Base-by-base conservation (phyloP, 208 protist species). In the Leishmania arabica region DNA sequence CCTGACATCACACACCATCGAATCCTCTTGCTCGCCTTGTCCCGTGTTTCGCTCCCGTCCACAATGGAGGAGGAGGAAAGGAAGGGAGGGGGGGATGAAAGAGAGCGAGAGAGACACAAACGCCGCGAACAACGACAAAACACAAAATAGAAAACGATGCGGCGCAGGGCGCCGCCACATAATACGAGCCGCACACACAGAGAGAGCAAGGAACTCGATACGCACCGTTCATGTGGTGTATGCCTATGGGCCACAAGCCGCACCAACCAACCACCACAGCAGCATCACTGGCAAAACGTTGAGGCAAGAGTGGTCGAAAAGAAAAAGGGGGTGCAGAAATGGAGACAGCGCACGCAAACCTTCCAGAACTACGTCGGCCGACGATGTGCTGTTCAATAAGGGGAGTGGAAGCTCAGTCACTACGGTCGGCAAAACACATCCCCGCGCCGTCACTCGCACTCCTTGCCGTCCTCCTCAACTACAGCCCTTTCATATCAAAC, bases 401-500 rank as follows among this genome's bases (percentile, higher is more conserved):
- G 27, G 27, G 64, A 45, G 64, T 45, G 9, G 6, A 19, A 66
- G n/a, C 65, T 45, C 15, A 27, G 15, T 5, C 13, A 6, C 19
- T 13, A 70, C 65, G 19, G 17, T 21, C 31, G 3, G 65, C 65
- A 45, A 27, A 40, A 40, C 1, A 34, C 21, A 47, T 3, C 17
- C 65, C 7, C 37, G 21, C 65, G 31, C 34, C 37, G 65, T 47
- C 19, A 21, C 31, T 42, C 21, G 19, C 15, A 74, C 6, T 27
- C 45, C 15, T 51, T 74, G 45, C 27, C 69, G 45, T 24, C 27
- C 21, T 24, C 17, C 42, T 21, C 21, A 64, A 24, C 77, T 88
- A 97, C 76, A 96, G 78, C 8, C 94, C 94, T 80, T 95, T 95
- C 92, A 97, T 97, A 56, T 91, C 86, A 75, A 95, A 97, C 86